Percentiles rank a stretch among this genome's conserved stretches.
Conservation (phyloP, 495 filamentous ascomycete species). For the Daldinia vernicosa region DNA sequence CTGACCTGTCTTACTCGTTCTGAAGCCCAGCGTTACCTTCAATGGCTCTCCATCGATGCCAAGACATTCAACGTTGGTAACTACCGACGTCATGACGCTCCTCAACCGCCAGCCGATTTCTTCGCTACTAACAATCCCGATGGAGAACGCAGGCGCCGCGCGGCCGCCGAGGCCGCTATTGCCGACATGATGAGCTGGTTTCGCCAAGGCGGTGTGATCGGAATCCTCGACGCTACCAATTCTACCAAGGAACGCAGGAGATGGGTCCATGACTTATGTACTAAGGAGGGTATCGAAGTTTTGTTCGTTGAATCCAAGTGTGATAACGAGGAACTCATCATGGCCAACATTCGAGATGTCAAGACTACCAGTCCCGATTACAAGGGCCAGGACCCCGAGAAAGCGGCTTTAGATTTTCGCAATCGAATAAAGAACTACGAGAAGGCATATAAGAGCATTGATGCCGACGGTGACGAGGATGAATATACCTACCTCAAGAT, state of each 20-base stretch:
- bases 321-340: slow-evolving; percentile 92
- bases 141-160: slow-evolving; percentile 86
- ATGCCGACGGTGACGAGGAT: slow-evolving; percentile 76
- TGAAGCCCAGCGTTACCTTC: slow-evolving; percentile 90
- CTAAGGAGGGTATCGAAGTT: slow-evolving; percentile 79
- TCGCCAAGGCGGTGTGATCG: slow-evolving; percentile 76
- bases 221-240: slow-evolving; percentile 95
- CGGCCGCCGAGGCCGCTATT: slow-evolving; percentile 88
- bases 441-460: slow-evolving; percentile 91
- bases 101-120: slow-evolving; percentile 88
- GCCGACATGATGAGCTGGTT: slow-evolving; percentile 95
- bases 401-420: slow-evolving; percentile 87
- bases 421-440: slow-evolving; percentile 97
- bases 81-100: slow-evolving; percentile 87
- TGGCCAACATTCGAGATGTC: slow-evolving; percentile 96
- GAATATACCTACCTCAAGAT: slow-evolving; percentile 93
- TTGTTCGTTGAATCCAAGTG: slow-evolving; percentile 96
- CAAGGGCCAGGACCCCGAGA: slow-evolving; percentile 89
- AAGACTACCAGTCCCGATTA: slow-evolving; percentile 98
- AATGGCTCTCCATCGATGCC: slow-evolving; percentile 92
- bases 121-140: slow-evolving; percentile 89
- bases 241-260: slow-evolving; percentile 86
- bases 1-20: slow-evolving; percentile 30
- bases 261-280: slow-evolving; percentile 86
- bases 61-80: slow-evolving; percentile 96